Conservation (phyloP, 192 early-diverging fungal species). For the Jimgerdemannia lactiflua region DNA sequence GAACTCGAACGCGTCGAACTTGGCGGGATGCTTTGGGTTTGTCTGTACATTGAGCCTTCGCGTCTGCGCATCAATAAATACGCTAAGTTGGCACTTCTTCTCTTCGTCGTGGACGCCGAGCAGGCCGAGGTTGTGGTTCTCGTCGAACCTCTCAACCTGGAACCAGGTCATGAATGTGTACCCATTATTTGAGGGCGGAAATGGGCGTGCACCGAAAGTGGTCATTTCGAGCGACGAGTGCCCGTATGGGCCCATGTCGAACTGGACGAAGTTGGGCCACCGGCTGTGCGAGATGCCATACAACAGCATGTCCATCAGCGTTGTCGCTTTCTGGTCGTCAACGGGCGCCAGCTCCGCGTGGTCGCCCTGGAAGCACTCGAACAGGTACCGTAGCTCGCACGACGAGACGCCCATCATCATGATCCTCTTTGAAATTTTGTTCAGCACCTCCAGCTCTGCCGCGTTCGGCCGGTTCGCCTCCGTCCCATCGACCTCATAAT, state of each 20-base stretch:
- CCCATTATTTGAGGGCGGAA: slow-evolving; percentile 51
- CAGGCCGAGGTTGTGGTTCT: slow-evolving; percentile 33
- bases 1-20: slow-evolving; percentile 53
- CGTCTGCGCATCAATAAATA: slow-evolving; percentile 43
- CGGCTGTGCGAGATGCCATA: slow-evolving; percentile 47
- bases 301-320: slow-evolving; percentile 49
- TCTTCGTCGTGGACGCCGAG: slow-evolving; percentile 50
- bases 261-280: slow-evolving; percentile 63
- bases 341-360: slow-evolving; percentile 32
- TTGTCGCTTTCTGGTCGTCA: slow-evolving; percentile 15
- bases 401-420: slow-evolving; percentile 55
- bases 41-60: slow-evolving; percentile 40
- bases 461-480: slow-evolving; percentile 9
- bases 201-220: slow-evolving; percentile 34
- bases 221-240: slow-evolving; percentile 43
- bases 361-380: slow-evolving; percentile 42
- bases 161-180: slow-evolving; percentile 64
- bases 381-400: slow-evolving; percentile 52
- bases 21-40: slow-evolving; percentile 35
- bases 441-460: slow-evolving; percentile 35
- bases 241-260: slow-evolving; percentile 36
- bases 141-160: slow-evolving; percentile 55
- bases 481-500: slow-evolving; percentile 1
- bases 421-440: slow-evolving; percentile 43
- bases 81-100: slow-evolving; percentile 34